These are phyloP conservation scores for Micractinium sp. DNA, from an alignment of 139 green algal species.

Conservation along the genomic window DNA sequence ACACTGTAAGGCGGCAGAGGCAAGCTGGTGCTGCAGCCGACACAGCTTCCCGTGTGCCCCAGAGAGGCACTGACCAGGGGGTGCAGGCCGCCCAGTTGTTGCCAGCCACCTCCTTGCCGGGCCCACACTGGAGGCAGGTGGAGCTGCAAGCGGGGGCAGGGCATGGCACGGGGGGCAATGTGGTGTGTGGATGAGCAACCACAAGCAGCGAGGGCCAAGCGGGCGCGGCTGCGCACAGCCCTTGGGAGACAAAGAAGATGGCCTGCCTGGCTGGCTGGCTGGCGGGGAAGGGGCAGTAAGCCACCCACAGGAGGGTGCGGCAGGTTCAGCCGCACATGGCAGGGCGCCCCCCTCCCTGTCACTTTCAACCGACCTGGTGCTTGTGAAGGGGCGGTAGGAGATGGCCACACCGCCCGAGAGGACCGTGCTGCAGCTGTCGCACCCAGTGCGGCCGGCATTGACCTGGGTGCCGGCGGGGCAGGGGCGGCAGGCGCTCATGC, in stretches of 20 bases:
- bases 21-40: no score
- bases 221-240: no score
- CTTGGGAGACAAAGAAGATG: no score
- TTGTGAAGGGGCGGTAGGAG: background rate
- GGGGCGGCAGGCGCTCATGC: background rate
- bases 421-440: background rate
- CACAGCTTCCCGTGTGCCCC: no score
- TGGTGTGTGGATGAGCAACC: background rate
- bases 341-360: no score
- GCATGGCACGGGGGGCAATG: background rate
- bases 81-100: background rate
- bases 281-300: no score
- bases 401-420: background rate
- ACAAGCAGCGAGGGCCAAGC: no score
- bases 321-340: no score
- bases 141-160: background rate
- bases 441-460: no score
- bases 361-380: background rate
- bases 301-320: no score
- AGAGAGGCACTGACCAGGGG: background rate
- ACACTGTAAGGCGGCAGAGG: no score
- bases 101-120: background rate
- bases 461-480: background rate
- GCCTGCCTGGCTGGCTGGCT: no score
- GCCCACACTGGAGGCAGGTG: background rate